These are phyloP conservation scores for Jamesozyma gamospora DNA, from an alignment of 805 yeast species.

Conservation along the genomic window DNA sequence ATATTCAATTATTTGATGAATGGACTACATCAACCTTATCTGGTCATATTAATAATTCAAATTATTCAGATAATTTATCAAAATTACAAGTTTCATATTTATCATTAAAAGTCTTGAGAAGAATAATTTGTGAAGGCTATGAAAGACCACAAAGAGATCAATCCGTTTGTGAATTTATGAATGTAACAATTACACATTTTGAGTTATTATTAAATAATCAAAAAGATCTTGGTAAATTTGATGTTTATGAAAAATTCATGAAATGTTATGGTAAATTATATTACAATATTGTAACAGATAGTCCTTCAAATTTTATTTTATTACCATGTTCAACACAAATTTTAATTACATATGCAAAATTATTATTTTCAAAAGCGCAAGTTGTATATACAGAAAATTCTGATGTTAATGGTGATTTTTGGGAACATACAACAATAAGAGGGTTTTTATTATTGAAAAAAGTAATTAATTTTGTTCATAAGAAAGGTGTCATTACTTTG, in stretches of 20 bases:
- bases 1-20: constrained; percentile 46
- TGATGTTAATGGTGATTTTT: constrained; percentile 47
- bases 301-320: constrained; percentile 63
- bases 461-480: constrained; percentile 50
- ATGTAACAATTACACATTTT: constrained; percentile 47
- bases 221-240: constrained; percentile 35
- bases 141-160: constrained; percentile 55
- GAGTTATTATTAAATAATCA: constrained; percentile 45
- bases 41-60: constrained; percentile 4
- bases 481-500: constrained; percentile 57
- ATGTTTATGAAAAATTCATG: constrained; percentile 54
- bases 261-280: constrained; percentile 70
- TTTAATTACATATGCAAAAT: constrained; percentile 47
- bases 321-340: constrained; percentile 55
- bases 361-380: constrained; percentile 57
- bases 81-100: constrained; percentile 68
- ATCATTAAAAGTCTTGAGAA: constrained; percentile 61
- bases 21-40: constrained; percentile 44
- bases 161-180: constrained; percentile 50
- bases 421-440: constrained; percentile 67
- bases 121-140: constrained; percentile 68
- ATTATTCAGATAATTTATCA: constrained; percentile 32
- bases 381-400: constrained; percentile 45
- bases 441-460: constrained; percentile 55
- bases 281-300: constrained; percentile 44